A percentile compares a stretch with the other conserved stretches of the same genome.
Evolutionary conservation across 768 basidiomycete genomes (phyloP).

Genomic region (Leccinum subtestaceum): DNA sequence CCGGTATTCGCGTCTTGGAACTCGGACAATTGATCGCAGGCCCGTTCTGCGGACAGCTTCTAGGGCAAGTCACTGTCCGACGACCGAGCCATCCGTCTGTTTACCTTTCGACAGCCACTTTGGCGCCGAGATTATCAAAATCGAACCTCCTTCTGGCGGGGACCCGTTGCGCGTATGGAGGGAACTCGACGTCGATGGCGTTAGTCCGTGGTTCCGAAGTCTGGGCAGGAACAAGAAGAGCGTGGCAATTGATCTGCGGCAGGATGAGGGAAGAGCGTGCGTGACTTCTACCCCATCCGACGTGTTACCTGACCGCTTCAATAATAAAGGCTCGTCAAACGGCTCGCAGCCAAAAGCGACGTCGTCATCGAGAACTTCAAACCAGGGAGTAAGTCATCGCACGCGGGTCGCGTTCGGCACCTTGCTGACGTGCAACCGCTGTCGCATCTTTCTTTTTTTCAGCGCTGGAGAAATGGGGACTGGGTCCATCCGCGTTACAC

Average conservation of each 20-base stretch:
- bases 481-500: conserved; percentile 56
- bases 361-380: conserved; percentile 74
- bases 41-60: conserved; percentile 68
- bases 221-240: conserved; percentile 74
- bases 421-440: background rate
- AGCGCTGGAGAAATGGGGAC: conserved; percentile 71
- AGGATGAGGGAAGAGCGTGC: conserved; percentile 51
- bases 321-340: conserved; percentile 50
- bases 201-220: conserved; percentile 73
- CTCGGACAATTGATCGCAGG: conserved; percentile 71
- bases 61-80: conserved; percentile 46
- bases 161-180: conserved; percentile 71
- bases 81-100: background rate
- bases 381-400: conserved; percentile 54
- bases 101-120: conserved; percentile 48
- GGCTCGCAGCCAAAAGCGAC: conserved; percentile 60
- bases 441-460: background rate
- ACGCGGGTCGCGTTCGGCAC: background rate
- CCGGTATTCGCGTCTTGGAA: conserved; percentile 64
- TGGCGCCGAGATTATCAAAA: conserved; percentile 71
- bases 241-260: conserved; percentile 62
- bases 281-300: conserved; percentile 9
- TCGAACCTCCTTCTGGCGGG: conserved; percentile 60
- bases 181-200: conserved; percentile 67
- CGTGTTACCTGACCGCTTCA: background rate